phyloP scores from a whole-genome alignment of 768 basidiomycete genomes.

The Amanita phalloides region DNA sequence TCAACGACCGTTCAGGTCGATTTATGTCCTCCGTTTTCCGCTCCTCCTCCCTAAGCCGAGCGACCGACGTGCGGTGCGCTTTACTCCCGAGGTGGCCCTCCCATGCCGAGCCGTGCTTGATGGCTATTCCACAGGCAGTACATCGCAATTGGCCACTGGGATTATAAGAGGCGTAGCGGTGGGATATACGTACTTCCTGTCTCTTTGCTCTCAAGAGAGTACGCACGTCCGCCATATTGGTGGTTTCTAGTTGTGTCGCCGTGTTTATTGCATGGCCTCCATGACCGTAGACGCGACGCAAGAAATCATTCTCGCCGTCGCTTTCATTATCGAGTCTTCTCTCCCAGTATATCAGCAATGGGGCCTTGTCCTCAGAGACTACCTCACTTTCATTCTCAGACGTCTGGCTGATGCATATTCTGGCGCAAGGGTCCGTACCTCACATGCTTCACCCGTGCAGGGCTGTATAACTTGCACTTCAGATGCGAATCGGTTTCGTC shows the following conservation, averaged over 20 bases:
- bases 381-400: slow-evolving; percentile 39
- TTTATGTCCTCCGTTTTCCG: slow-evolving; percentile 19
- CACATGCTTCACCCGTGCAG: background rate
- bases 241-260: background rate
- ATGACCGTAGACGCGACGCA: background rate
- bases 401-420: slow-evolving; percentile 36
- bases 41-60: slow-evolving; percentile 48
- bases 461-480: slow-evolving; percentile 1
- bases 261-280: background rate
- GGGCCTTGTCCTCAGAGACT: slow-evolving; percentile 32
- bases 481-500: slow-evolving; percentile 40
- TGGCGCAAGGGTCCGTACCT: slow-evolving; percentile 21
- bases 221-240: slow-evolving; percentile 69
- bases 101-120: slow-evolving; percentile 81
- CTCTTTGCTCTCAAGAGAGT: slow-evolving; percentile 78
- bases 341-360: slow-evolving; percentile 42
- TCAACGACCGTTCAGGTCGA: slow-evolving; percentile 19
- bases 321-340: slow-evolving; percentile 54
- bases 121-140: slow-evolving; percentile 42
- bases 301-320: slow-evolving; percentile 28
- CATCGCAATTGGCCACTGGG: slow-evolving; percentile 62
- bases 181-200: slow-evolving; percentile 59
- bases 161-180: slow-evolving; percentile 65
- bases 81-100: slow-evolving; percentile 81
- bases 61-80: slow-evolving; percentile 57